Conservation (phyloP, 306 rosid species). For the Pterocarpus santalinus region DNA sequence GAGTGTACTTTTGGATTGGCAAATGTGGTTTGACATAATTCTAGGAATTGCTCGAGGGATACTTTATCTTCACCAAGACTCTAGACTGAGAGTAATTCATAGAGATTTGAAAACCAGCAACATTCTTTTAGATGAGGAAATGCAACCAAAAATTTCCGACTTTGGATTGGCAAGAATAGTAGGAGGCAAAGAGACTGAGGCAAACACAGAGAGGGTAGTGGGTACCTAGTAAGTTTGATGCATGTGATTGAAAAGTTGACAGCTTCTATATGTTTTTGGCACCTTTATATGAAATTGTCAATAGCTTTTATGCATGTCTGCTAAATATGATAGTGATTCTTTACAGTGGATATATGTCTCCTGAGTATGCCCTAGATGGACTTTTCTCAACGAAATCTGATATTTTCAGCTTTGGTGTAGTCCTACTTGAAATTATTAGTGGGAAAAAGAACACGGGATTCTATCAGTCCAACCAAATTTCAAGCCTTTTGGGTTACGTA, state of each 20-base stretch:
- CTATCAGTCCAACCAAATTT: conserved; percentile 40
- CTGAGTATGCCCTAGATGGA: conserved; percentile 49
- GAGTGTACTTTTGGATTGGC: conserved; percentile 50
- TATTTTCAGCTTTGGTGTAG: conserved; percentile 60
- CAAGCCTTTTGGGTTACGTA: conserved; percentile 59
- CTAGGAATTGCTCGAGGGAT: conserved; percentile 39
- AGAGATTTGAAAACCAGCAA: conserved; percentile 41
- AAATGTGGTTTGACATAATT: conserved; percentile 54
- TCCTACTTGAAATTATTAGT: conserved; percentile 60
- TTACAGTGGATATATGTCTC: conserved; percentile 55
- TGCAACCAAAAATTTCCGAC: conserved; percentile 35
- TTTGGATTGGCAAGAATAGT: conserved; percentile 37
- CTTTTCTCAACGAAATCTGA: conserved; percentile 58
- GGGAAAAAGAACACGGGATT: conserved; percentile 58
- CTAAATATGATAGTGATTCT: neutral
- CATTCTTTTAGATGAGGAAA: conserved; percentile 34
- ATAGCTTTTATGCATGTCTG: neutral
- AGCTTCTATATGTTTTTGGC: neutral
- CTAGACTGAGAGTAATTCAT: conserved; percentile 23
- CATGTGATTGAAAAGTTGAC: neutral
- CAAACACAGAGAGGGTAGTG: neutral
- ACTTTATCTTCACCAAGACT: conserved; percentile 43
- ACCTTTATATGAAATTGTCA: neutral
- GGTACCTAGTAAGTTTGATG: conserved; percentile 37
- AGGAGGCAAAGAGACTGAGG: conserved; percentile 31